phyloP scores from a whole-genome alignment of 805 yeast genomes.

The Nakazawaea ernobii region DNA sequence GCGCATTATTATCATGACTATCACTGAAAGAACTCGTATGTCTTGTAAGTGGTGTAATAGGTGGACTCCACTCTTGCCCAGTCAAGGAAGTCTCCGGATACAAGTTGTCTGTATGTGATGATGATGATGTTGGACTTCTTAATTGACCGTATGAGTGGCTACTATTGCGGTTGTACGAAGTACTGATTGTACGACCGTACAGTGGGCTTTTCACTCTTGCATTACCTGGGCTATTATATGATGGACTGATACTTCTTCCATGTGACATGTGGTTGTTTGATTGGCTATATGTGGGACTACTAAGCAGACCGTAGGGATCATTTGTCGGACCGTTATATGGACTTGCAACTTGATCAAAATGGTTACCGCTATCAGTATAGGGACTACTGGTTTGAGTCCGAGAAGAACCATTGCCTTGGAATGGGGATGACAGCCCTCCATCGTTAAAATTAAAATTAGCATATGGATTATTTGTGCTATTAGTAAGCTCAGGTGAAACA shows the following conservation, averaged over 20 bases:
- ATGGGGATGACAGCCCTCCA: background rate
- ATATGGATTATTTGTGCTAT: background rate
- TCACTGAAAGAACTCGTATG: background rate
- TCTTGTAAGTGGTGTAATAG: slow-evolving; percentile 1
- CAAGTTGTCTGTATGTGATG: background rate
- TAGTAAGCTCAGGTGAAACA: background rate
- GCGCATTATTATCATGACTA: background rate
- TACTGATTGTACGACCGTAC: background rate
- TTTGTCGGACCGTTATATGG: no score
- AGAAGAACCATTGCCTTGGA: no score
- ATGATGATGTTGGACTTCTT: background rate
- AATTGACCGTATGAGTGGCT: background rate
- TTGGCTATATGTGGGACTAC: no score
- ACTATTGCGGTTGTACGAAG: background rate
- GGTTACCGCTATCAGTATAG: no score
- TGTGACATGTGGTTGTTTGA: no score
- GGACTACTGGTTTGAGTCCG: no score
- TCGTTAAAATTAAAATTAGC: background rate
- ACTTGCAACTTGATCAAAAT: no score
- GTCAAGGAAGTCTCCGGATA: background rate
- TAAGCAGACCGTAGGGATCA: no score
- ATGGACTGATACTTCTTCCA: no score
- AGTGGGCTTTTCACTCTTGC: no score
- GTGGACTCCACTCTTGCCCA: background rate
- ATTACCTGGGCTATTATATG: no score